Evolutionary conservation across 228 moss, liverwort and hornwort genomes (phyloP).

Genomic region (Sphagnum fallax): DNA sequence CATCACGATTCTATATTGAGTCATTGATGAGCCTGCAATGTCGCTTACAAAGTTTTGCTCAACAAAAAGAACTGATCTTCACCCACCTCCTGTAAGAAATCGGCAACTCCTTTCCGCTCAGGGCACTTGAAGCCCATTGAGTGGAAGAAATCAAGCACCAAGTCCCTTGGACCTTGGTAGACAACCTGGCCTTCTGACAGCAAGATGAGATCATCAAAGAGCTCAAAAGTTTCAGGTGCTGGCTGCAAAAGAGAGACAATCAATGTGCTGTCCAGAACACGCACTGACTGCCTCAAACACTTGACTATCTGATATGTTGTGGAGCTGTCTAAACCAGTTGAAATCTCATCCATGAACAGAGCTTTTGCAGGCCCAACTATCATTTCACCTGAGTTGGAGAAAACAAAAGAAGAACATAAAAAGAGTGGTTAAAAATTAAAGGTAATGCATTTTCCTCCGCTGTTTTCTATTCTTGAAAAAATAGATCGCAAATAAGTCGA

Average conservation of each 20-base stretch:
- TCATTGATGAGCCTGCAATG: not conserved
- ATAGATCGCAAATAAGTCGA: not conserved
- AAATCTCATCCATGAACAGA: conserved; percentile 96
- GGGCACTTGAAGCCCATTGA: conserved; percentile 75
- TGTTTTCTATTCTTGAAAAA: not conserved
- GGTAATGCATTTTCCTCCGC: not conserved
- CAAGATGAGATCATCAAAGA: conserved; percentile 83
- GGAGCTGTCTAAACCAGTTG: conserved; percentile 88
- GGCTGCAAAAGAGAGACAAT: conserved; percentile 84
- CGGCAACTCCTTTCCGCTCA: conserved; percentile 85
- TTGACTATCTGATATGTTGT: conserved; percentile 92
- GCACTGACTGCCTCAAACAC: conserved; percentile 65
- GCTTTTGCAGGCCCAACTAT: conserved; percentile 83
- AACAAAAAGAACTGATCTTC: not conserved
- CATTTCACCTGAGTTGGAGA: conserved; percentile 66
- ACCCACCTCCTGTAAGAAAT: conserved; percentile 85
- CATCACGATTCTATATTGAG: not conserved
- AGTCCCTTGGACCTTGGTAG: conserved; percentile 70
- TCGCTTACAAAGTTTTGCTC: not conserved
- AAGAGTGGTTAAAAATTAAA: not conserved
- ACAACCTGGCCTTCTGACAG: conserved; percentile 81
- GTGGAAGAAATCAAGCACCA: conserved; percentile 71
- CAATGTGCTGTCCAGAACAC: conserved; percentile 66
- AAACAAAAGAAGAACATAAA: not conserved
- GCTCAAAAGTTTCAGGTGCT: conserved; percentile 80